Evolutionary conservation across 2,329 filamentous ascomycete species (phyloP), one percentile per base, ranked within the genome.

Genomic region (Chrysoporthe puriensis): DNA sequence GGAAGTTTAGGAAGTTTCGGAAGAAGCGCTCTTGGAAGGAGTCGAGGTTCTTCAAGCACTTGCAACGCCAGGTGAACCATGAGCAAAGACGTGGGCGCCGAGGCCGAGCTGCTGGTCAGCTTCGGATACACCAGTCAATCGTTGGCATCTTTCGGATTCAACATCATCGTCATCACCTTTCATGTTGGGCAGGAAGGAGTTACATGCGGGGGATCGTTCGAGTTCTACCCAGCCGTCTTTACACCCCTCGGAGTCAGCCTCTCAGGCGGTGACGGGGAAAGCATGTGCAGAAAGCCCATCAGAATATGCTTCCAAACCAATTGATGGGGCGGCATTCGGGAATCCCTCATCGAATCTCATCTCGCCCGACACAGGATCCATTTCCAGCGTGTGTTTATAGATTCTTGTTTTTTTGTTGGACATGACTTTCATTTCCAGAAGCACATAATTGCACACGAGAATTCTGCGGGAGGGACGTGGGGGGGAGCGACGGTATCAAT

Each of bases 301-400:
- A 4, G 14, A 2, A 56, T 32, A 11, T 34, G 32, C 21, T 43
- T 32, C 42, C 11, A 21, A 34, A 32, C 59, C 14, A 34, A 5
- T n/a, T 14, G n/a, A 1, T 1, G 36, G 21, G 21, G 14, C 16
- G 34, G 18, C 34, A n/a, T 13, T 7, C 42, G 16, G 21, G 40
- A 26, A 54, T 9, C 13, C 3, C 4, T 40, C n/a, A 26, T 56
- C 62, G 13, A 16, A 34, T 43, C n/a, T 63, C 21, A n/a, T 43
- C 16, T 50, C 44, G 2, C 18, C 11, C 42, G 13, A 65, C 40
- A 34, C 50, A 46, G 34, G 18, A 57, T 58, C 48, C 14, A 14
- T 61, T 32, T 62, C 52, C 48, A 63, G 61, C 66, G 66, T 56
- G 60, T 56, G 48, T 56, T 57, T 62, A 61, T 60, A 54, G 42